Conservation (phyloP, 1,284 basidiomycete genomes). For the Apiotrichum domesticum region DNA sequence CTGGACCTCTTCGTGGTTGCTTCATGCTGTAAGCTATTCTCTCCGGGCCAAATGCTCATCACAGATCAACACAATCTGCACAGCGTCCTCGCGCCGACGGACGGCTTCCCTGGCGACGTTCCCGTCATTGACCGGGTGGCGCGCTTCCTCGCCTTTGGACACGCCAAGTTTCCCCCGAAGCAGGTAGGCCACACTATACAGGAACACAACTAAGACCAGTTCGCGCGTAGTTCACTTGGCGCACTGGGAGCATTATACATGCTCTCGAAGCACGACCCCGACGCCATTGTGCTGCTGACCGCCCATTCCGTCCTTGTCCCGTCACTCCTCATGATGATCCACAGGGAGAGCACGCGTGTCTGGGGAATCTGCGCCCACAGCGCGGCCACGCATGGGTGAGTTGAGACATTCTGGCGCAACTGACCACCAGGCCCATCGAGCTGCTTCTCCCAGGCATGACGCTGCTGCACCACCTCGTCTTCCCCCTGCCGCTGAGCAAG, state of each 20-base stretch:
- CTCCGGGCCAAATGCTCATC: conserved; percentile 11
- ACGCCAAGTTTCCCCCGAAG: neutral
- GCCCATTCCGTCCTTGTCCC: conserved; percentile 29
- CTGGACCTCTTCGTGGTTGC: conserved; percentile 30
- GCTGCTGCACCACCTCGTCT: conserved; percentile 40
- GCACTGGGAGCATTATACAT: conserved; percentile 22
- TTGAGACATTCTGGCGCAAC: neutral
- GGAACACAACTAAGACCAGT: neutral
- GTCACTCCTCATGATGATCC: conserved; percentile 27
- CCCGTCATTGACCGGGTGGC: conserved; percentile 22
- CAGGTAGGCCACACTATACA: neutral
- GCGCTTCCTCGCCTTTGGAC: conserved; percentile 14
- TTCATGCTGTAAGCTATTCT: conserved; percentile 24
- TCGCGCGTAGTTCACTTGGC: conserved; percentile 6
- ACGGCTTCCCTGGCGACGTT: conserved; percentile 4
- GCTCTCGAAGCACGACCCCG: conserved; percentile 26
- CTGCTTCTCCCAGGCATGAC: conserved; percentile 25
- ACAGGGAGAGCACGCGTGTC: conserved; percentile 24
- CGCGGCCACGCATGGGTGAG: conserved; percentile 2
- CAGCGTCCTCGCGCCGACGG: conserved; percentile 10
- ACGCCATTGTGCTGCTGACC: conserved; percentile 33
- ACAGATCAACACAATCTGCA: conserved; percentile 35
- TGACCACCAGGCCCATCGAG: conserved; percentile 23
- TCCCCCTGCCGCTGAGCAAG: conserved; percentile 23
- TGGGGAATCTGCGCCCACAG: conserved; percentile 26